Percentiles rank a stretch among this genome's conserved stretches.
phyloP scores from a whole-genome alignment of 2,329 filamentous ascomycete species.

The Penicillium sp. region DNA sequence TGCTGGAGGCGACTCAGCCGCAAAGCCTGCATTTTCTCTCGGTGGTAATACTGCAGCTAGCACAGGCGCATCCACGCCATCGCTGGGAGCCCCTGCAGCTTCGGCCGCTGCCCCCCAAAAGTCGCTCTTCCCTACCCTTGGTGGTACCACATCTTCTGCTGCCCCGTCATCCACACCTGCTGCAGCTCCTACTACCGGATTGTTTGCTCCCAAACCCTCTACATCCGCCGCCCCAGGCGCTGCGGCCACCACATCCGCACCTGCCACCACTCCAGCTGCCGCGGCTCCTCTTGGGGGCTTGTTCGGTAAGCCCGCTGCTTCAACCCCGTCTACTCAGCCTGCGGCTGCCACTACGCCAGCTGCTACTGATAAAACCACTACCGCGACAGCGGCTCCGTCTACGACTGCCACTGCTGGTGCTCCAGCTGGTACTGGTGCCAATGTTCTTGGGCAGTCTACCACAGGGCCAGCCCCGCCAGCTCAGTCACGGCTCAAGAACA shows the following conservation, averaged over 20 bases:
- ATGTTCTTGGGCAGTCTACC: slow-evolving; percentile 68
- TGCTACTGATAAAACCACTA: slow-evolving; percentile 23
- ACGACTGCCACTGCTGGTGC: slow-evolving; percentile 20
- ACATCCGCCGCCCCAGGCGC: slow-evolving; percentile 28
- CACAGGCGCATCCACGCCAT: slow-evolving; percentile 16
- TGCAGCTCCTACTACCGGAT: slow-evolving; percentile 23
- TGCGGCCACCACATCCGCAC: slow-evolving; percentile 30
- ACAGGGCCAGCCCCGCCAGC: slow-evolving; percentile 74
- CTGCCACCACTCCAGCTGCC: slow-evolving; percentile 28
- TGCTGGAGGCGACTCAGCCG: slow-evolving; percentile 23
- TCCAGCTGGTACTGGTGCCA: slow-evolving; percentile 22
- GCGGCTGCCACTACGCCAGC: slow-evolving; percentile 23
- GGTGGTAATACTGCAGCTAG: slow-evolving; percentile 16
- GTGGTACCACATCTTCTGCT: slow-evolving; percentile 30
- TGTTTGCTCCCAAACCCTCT: slow-evolving; percentile 33
- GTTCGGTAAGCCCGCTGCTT: slow-evolving; percentile 28
- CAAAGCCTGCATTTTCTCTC: slow-evolving; percentile 27
- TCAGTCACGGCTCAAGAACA: slow-evolving; percentile 90
- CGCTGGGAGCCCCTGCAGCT: slow-evolving; percentile 26
- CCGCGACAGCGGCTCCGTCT: slow-evolving; percentile 30
- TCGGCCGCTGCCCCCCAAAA: slow-evolving; percentile 37
- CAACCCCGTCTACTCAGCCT: slow-evolving; percentile 24
- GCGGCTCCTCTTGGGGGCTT: slow-evolving; percentile 22
- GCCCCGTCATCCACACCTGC: slow-evolving; percentile 33
- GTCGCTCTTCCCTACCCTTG: slow-evolving; percentile 31